Evolutionary conservation across 1,139 yeast species (phyloP), one percentile per base, ranked within the genome.

Genomic region (Tardiomyces blankii): DNA sequence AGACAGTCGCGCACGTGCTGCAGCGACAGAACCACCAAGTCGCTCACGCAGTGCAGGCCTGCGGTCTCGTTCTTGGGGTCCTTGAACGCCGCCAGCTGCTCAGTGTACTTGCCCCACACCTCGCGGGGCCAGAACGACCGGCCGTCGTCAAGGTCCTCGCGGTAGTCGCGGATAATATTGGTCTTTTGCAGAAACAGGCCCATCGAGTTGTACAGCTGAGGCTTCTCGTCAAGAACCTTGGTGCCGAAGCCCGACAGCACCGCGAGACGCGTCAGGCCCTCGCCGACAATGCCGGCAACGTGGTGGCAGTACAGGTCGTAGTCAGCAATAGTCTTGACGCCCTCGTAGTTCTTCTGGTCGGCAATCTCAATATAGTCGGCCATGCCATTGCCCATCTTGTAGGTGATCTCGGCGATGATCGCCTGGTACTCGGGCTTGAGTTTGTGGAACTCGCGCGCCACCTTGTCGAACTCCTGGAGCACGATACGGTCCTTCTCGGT

Each of bases 201-300:
- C 98, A 93, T 91, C 30, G 94, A 81, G 58, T 84, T 81, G 58
- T 83, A 78, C 54, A 80, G 71, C 43, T 69, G 66, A 57, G 77
- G 77, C 51, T 78, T 69, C 48, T 80, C 74, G 18, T 66, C 63
- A 44, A 74, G 64, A 30, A 77, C 68, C 11, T 69, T 68, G 2
- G 72, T 60, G 46, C 80, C 80, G 46, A 64, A 65, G 43, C 51
- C 48, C 28, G 69, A 61, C 11, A 57, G 47, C n/a, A 63, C 54
- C 12, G 88, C 78, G 66, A 93, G 70, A 51, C 82, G 76, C 11
- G 97, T 88, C 54, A 88, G 71, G 1, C 98, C 98, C 60, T 88
- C 96, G 46, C 99, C 99, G 40, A 91, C 97, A 46, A 93, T 72
- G 2, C 98, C 99, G 0, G 99, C 99, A 48, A 91, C 99, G 60